Conservation (phyloP, 2,329 filamentous ascomycete species). For the Aphanoascus verrucosus region DNA sequence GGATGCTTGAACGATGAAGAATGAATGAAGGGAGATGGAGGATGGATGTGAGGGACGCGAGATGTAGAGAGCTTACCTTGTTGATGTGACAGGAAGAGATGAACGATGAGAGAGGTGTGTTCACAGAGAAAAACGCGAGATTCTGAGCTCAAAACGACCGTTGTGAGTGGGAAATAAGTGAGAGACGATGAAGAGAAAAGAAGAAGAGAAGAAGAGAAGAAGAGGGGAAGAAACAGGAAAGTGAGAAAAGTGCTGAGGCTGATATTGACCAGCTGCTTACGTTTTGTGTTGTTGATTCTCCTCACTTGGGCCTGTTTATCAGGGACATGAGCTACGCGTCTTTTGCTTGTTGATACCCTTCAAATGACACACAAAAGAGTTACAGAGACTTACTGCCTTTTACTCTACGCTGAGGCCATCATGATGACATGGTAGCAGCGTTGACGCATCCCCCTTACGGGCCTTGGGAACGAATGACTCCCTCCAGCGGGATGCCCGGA, state of each 20-base stretch:
- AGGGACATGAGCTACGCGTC: neutral
- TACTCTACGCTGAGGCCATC: too few relatives aligned
- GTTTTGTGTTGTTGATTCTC: neutral
- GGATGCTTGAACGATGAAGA: neutral
- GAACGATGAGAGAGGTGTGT: neutral
- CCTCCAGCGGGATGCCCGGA: too few relatives aligned
- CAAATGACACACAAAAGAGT: too few relatives aligned
- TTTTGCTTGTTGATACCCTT: too few relatives aligned
- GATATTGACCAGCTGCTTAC: neutral
- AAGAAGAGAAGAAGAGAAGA: neutral
- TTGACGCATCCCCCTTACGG: too few relatives aligned
- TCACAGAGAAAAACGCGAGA: neutral
- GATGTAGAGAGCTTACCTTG: neutral
- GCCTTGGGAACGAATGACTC: too few relatives aligned
- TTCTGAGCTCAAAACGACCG: neutral
- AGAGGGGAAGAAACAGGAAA: neutral
- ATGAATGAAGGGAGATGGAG: neutral
- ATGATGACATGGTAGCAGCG: too few relatives aligned
- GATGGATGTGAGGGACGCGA: neutral
- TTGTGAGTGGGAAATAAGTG: neutral
- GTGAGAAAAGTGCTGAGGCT: neutral
- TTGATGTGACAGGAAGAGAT: too few relatives aligned
- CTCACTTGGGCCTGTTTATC: neutral
- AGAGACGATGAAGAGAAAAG: neutral
- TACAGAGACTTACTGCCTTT: too few relatives aligned